Base-by-base conservation (phyloP, 1,139 yeast species). In the Yamadazyma sp. region DNA sequence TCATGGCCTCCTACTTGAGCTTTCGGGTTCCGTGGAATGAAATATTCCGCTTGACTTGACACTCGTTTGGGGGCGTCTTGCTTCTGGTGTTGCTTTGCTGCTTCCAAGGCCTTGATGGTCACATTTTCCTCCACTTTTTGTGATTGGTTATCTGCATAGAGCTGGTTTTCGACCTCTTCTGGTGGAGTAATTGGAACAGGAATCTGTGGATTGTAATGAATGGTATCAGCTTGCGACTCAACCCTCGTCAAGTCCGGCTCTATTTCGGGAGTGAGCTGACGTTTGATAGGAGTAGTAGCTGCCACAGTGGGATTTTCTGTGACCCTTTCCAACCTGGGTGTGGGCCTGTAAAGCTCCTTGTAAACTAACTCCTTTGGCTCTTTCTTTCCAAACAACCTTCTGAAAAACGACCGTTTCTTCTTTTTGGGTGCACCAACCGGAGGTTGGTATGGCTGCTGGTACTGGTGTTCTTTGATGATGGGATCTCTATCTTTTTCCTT, bases 341-440 rank as follows among this genome's bases (percentile, higher is more conserved):
- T 36, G 5, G 59, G 58, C 26, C 44, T 46, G 24, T 47, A 52
- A 11, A 50, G 33, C 14, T 52, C 47, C 22, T 43, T 49, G 30
- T 50, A 55, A 29, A 24, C 29, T 9, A 25, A 37, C 14, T 32
- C 33, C 13, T 32, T 31, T 4, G 30, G 15, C 8, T 22, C 31
- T 31, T 39, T 46, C 16, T 38, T 46, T 6, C 42, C 41, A 20
- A 61, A 47, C 1, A 61, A 35, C 22, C 51, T 47, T 29, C 42
- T 51, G 20, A 61, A 40, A 11, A 60, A 45, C 3, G 62, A 58
- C 32, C 40, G 35, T 43, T 44, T 52, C 32, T 38, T 44, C 22
- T 28, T 27, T 22, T 30, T 43, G 17, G 34, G 21, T 15, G 31
- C 30, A 28, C 34, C 15, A 26, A 15, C 23, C 14, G n/a, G 11